A percentile compares a stretch with the other conserved stretches of the same genome.
Evolutionary conservation across 768 basidiomycete genomes (phyloP).

Genomic region (Rhizopogon roseolus): DNA sequence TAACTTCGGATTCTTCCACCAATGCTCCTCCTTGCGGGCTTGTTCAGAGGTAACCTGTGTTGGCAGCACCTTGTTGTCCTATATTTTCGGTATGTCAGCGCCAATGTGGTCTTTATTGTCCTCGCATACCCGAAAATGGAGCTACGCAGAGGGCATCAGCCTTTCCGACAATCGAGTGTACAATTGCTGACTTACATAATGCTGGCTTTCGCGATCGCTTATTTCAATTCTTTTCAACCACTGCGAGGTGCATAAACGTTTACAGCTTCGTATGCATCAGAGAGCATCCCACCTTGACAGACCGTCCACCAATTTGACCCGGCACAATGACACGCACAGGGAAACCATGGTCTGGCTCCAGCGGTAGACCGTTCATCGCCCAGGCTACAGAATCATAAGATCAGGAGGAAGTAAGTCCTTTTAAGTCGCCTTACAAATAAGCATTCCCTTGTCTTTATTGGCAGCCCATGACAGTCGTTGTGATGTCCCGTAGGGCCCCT

Average conservation of each 20-base stretch:
- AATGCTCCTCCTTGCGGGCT: slow-evolving; percentile 43
- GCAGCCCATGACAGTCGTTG: slow-evolving; percentile 42
- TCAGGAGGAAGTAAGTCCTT: neutral
- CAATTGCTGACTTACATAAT: slow-evolving; percentile 34
- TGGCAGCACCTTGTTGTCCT: slow-evolving; percentile 62
- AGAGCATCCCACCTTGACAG: slow-evolving; percentile 30
- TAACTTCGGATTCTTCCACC: slow-evolving; percentile 52
- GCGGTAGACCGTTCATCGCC: slow-evolving; percentile 57
- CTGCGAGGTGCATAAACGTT: slow-evolving; percentile 17
- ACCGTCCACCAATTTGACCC: slow-evolving; percentile 57
- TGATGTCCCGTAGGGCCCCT: slow-evolving; percentile 57
- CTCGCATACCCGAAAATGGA: slow-evolving; percentile 30
- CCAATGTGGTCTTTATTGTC: neutral
- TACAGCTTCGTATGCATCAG: neutral
- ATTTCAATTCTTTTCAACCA: slow-evolving; percentile 57
- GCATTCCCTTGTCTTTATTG: slow-evolving; percentile 45
- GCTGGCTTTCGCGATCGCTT: slow-evolving; percentile 44
- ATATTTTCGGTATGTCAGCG: neutral
- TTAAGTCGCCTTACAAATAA: slow-evolving; percentile 28
- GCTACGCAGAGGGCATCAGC: slow-evolving; percentile 8
- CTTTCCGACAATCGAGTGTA: neutral
- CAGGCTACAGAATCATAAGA: slow-evolving; percentile 24
- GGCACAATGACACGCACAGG: slow-evolving; percentile 63
- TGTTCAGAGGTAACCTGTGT: slow-evolving; percentile 45
- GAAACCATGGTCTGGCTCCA: slow-evolving; percentile 62